Percentiles rank a stretch among this genome's conserved stretches.
Conservation (phyloP, 257 asterid genomes). For the Salvia miltiorrhiza region DNA sequence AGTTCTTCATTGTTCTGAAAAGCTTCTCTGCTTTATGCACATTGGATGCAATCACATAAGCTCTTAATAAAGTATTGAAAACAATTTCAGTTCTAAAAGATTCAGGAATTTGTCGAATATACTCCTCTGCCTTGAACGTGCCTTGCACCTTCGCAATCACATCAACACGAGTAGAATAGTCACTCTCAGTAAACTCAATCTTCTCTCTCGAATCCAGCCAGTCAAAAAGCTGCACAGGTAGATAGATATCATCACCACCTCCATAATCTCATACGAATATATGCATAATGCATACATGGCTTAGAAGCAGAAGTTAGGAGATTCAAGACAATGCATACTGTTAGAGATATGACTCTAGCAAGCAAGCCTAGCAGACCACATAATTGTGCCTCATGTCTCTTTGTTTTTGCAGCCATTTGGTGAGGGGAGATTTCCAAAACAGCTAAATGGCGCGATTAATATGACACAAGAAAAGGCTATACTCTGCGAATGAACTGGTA, state of each 20-base stretch:
- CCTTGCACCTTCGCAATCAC: slow-evolving; percentile 68
- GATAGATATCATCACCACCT: not conserved
- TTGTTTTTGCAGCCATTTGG: too few species aligned
- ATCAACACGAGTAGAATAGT: slow-evolving; percentile 62
- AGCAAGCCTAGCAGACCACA: slow-evolving; percentile 1
- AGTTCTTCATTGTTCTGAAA: slow-evolving; percentile 60
- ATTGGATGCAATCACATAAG: slow-evolving; percentile 32
- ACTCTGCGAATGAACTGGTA: too few species aligned
- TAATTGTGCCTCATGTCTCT: not conserved
- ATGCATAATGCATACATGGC: not conserved
- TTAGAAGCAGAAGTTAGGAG: not conserved
- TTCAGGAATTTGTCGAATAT: slow-evolving; percentile 53
- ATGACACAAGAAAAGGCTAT: too few species aligned
- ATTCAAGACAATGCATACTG: not conserved
- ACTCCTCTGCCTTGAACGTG: slow-evolving; percentile 53
- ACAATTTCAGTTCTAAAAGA: slow-evolving; percentile 50
- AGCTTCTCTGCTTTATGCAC: slow-evolving; percentile 57
- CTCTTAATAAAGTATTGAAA: slow-evolving; percentile 62
- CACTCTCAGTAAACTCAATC: slow-evolving; percentile 38
- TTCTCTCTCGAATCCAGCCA: slow-evolving; percentile 56
- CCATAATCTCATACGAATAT: not conserved
- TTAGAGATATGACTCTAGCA: not conserved
- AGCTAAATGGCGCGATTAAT: too few species aligned
- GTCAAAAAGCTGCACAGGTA: slow-evolving; percentile 57
- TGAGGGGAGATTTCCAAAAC: too few species aligned